These are phyloP conservation scores for Decorospora gaudefroyi DNA, from an alignment of 2,329 filamentous ascomycete genomes.

Conservation along the genomic window DNA sequence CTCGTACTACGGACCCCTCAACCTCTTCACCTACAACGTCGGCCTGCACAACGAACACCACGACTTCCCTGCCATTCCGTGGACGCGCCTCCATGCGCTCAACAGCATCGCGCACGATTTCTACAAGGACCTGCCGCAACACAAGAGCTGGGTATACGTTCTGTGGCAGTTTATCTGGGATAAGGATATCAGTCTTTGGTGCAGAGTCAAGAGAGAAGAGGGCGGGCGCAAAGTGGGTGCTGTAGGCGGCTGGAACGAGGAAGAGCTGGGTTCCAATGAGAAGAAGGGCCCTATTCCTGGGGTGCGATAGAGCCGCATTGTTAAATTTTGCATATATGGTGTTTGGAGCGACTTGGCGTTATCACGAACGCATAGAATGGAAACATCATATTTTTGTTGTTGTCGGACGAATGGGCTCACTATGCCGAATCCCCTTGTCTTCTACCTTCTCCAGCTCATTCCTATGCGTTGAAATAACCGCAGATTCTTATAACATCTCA, in stretches of 20 bases:
- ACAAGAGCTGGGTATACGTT: constrained; percentile 88
- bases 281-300: constrained; percentile 53
- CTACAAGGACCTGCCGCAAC: constrained; percentile 82
- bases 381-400: neutral
- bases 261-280: constrained; percentile 56
- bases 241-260: constrained; percentile 50
- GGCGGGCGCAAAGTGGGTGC: constrained; percentile 66
- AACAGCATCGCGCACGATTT: constrained; percentile 85
- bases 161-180: constrained; percentile 97
- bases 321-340: constrained; percentile 4
- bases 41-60: constrained; percentile 98
- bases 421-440: too few relatives aligned
- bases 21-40: constrained; percentile 94
- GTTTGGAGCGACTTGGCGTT: constrained; percentile 5
- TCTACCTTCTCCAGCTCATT: too few relatives aligned
- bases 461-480: neutral
- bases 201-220: constrained; percentile 87
- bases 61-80: constrained; percentile 95
- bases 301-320: constrained; percentile 26
- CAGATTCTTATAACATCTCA: neutral
- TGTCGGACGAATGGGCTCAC: neutral
- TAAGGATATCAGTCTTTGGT: constrained; percentile 84
- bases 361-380: constrained; percentile 4
- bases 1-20: constrained; percentile 93
- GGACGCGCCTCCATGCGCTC: constrained; percentile 80